These are phyloP conservation scores for Tribonema minus DNA, from an alignment of 108 stramenopile genomes.

Conservation along the genomic window DNA sequence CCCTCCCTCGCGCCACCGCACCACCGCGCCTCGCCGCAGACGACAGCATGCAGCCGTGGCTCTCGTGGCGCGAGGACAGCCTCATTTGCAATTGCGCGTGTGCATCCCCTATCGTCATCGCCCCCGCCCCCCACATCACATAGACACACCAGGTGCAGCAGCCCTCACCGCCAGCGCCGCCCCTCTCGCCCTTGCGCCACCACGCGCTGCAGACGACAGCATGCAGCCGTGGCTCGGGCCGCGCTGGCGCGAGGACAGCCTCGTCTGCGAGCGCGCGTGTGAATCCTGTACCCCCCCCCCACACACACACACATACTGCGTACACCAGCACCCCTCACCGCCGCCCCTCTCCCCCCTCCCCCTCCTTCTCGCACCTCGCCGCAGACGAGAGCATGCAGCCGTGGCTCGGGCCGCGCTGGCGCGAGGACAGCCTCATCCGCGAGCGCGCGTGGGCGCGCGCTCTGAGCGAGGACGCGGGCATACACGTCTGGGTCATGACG, in stretches of 20 bases:
- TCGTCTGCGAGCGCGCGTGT: conserved; percentile 15
- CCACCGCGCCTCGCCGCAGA: not conserved
- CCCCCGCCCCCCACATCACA: conserved; percentile 29
- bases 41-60: conserved; percentile 51
- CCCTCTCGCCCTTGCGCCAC: no score
- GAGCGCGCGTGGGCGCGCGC: conserved; percentile 22
- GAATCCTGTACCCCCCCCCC: no score
- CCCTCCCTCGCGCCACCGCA: no score
- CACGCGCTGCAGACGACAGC: conserved; percentile 44
- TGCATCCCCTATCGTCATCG: conserved; percentile 1
- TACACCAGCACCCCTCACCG: no score
- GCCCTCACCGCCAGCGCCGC: no score
- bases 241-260: conserved; percentile 27
- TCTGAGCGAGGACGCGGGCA: conserved; percentile 21
- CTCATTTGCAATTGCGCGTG: conserved; percentile 21
- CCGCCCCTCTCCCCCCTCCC: no score
- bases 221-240: conserved; percentile 48
- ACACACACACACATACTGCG: no score
- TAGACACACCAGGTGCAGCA: no score
- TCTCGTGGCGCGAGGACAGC: conserved; percentile 39
- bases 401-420: conserved; percentile 38
- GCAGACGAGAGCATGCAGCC: conserved; percentile 52
- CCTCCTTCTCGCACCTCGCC: not conserved
- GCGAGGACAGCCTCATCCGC: conserved; percentile 28
- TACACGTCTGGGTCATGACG: conserved; percentile 51